phyloP scores from a whole-genome alignment of 129 eudicot species.

The Flaveria linearis region DNA sequence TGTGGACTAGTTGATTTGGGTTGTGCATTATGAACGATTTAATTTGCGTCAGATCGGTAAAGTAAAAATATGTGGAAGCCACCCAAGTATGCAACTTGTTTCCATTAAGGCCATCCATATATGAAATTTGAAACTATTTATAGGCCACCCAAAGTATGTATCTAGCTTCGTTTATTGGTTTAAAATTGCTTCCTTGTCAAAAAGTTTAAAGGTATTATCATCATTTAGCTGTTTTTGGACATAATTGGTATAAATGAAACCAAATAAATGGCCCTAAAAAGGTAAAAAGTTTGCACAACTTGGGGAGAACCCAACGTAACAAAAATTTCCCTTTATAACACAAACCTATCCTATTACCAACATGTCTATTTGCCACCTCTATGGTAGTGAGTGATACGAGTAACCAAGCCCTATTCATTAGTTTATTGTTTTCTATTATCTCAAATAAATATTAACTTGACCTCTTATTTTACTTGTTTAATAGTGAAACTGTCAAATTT shows the following conservation, averaged over 20 bases:
- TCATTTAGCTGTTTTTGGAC: too few species aligned
- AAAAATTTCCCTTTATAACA: too few species aligned
- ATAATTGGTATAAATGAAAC: too few species aligned
- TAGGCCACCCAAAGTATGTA: not conserved
- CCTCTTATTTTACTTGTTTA: constrained; percentile 14
- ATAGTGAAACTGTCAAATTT: constrained; percentile 92
- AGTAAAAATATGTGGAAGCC: not conserved
- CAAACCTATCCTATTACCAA: not conserved
- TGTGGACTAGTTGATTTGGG: not conserved
- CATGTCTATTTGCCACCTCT: not conserved
- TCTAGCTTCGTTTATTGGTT: not conserved
- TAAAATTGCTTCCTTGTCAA: not conserved
- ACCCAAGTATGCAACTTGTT: too few species aligned
- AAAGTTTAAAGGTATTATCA: too few species aligned
- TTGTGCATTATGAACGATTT: not conserved
- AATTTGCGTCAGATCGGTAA: not conserved
- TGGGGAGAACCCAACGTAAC: not conserved
- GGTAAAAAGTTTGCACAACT: not conserved
- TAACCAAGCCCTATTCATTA: not conserved
- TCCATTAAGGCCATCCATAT: too few species aligned
- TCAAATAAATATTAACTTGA: constrained; percentile 8
- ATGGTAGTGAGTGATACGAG: not conserved
- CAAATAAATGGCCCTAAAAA: not conserved
- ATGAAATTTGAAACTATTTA: not conserved
- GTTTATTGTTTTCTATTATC: constrained; percentile 6